Evolutionary conservation across 208 protist genomes (phyloP), one percentile per base, ranked within the genome.

Genomic region (Crithidia bombi): DNA sequence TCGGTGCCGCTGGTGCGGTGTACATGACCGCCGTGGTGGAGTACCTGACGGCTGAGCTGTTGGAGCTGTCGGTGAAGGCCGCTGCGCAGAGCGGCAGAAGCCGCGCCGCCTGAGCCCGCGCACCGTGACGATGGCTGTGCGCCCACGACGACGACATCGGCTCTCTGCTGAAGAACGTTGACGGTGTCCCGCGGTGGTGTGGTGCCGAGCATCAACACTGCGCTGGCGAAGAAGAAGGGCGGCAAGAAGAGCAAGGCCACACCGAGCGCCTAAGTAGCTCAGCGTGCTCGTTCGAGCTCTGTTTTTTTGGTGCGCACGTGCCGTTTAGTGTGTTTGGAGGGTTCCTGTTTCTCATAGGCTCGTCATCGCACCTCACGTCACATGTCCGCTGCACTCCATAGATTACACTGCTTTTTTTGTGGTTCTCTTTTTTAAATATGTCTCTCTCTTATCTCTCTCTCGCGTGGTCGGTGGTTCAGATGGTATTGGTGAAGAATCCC

Each of bases 21-120:
- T 99, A 99, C 92, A 83, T 99, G 59, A 93, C 98, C 5, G 98
- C 99, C 39, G 98, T 99, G 57, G 78, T 99, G 32, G 99, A 99
- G 90, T 99, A 99, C 89, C 73, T 94, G 83, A 91, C 85, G 19
- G 85, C 89, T 35, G 89, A 94, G 79, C 78, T 93, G 55, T 85
- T 93, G 66, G 88, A 93, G 82, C 85, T 92, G 33, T 90, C 87
- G 50, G 82, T 89, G 78, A 92, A 92, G 84, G 81, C 82, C n/a
- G 83, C 87, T 35, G 73, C 68, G 68, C 81, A 90, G 82, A 77
- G 74, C 74, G 43, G 66, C 47, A 90, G 82, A 88, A 88, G 84
- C 71, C 79, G 50, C 77, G 73, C 78, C 87, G 84, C 71, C 79
- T 90, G 75, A 88, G 69, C 63, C 87, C 84, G 46, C 87, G 84